Percentiles rank a stretch among this genome's conserved stretches.
These are phyloP conservation scores for Leccinum rimulosum DNA, from an alignment of 768 basidiomycete genomes.

Conservation along the genomic window DNA sequence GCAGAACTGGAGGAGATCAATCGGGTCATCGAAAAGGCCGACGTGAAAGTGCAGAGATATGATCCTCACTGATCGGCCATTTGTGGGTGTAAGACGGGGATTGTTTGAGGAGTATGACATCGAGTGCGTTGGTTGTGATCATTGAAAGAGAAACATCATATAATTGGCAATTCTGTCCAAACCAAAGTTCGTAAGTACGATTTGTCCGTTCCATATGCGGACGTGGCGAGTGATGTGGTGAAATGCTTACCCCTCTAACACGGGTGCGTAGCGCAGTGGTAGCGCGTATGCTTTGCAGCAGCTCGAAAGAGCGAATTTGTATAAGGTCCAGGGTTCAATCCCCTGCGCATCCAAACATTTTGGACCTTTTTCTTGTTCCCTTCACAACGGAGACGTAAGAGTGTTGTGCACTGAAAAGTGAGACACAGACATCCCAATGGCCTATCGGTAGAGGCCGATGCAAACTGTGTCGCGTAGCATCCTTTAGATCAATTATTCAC, in stretches of 20 bases:
- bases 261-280: slow-evolving; percentile 36
- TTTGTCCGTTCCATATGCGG: not conserved
- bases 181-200: too few species aligned
- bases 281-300: slow-evolving; percentile 47
- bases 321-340: slow-evolving; percentile 45
- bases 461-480: too few species aligned
- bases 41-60: slow-evolving; percentile 44
- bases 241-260: fast-evolving
- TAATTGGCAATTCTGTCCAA: too few species aligned
- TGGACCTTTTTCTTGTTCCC: not conserved
- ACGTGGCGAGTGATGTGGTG: not conserved
- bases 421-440: too few species aligned
- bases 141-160: not conserved
- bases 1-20: slow-evolving; percentile 42
- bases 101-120: not conserved
- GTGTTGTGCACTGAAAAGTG: too few species aligned
- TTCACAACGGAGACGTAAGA: too few species aligned
- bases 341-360: slow-evolving; percentile 40
- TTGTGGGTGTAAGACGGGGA: slow-evolving; percentile 31
- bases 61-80: slow-evolving; percentile 7
- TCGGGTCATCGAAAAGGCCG: slow-evolving; percentile 33
- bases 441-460: too few species aligned
- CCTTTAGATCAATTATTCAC: too few species aligned
- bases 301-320: slow-evolving; percentile 22
- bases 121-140: not conserved